Conservation (phyloP, 75 land plant species). For the Cunninghamia lanceolata region DNA sequence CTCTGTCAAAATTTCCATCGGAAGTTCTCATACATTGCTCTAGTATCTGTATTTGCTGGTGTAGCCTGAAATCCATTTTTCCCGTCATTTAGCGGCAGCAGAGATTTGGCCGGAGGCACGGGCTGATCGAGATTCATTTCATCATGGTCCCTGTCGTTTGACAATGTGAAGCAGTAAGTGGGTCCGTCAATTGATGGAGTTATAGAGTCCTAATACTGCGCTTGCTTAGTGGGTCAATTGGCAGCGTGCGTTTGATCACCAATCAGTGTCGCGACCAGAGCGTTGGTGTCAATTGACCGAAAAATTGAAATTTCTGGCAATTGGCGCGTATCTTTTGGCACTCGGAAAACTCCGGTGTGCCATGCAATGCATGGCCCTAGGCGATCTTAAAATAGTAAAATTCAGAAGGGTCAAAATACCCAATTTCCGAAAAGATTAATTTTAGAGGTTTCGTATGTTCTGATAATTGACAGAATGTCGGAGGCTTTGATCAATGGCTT, state of each 20-base stretch:
- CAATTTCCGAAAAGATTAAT: not conserved
- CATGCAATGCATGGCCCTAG: constrained; percentile 8
- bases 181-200: not conserved
- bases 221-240: not conserved
- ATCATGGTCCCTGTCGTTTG: not conserved
- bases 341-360: not conserved
- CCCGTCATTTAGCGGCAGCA: not conserved
- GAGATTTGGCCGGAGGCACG: not conserved
- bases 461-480: constrained; percentile 38
- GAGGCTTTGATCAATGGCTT: constrained; percentile 70
- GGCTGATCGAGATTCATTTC: not conserved
- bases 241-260: not conserved
- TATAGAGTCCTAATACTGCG: not conserved
- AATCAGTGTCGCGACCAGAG: not conserved
- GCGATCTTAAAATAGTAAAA: not conserved
- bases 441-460: not conserved
- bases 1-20: not conserved
- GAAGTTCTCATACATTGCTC: not conserved
- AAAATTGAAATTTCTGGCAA: not conserved
- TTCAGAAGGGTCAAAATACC: not conserved
- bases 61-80: not conserved
- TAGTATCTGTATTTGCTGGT: not conserved
- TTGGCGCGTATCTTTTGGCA: not conserved
- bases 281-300: not conserved
- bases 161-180: not conserved